Evolutionary conservation across 1,139 yeast genomes (phyloP).

Genomic region (Scheffersomyces segobiensis): DNA sequence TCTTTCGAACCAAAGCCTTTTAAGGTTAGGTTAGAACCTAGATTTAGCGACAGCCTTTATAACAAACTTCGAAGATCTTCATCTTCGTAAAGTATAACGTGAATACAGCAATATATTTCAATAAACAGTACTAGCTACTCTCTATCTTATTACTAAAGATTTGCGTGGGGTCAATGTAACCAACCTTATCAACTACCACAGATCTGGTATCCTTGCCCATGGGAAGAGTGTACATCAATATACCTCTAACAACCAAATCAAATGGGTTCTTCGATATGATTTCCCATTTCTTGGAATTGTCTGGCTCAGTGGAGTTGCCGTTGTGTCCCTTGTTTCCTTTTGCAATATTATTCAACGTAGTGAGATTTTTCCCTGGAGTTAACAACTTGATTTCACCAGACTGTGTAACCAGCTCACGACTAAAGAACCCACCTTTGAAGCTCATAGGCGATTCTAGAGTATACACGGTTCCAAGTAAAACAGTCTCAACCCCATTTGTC

Average conservation of each 20-base stretch:
- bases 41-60: slow-evolving; percentile 9
- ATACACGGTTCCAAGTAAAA: slow-evolving; percentile 70
- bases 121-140: neutral
- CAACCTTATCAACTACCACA: slow-evolving; percentile 62
- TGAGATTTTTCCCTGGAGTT: slow-evolving; percentile 71
- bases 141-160: neutral
- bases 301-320: slow-evolving; percentile 17
- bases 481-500: slow-evolving; percentile 52
- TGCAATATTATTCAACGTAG: slow-evolving; percentile 24
- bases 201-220: slow-evolving; percentile 56
- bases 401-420: slow-evolving; percentile 55
- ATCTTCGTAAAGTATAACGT: neutral
- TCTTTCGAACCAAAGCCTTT: slow-evolving; percentile 59
- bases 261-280: slow-evolving; percentile 77
- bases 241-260: slow-evolving; percentile 82
- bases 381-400: slow-evolving; percentile 70
- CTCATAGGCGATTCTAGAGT: slow-evolving; percentile 70
- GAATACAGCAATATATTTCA: neutral
- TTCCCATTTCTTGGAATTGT: slow-evolving; percentile 68
- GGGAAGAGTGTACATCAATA: slow-evolving; percentile 74
- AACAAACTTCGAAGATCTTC: slow-evolving; percentile 2
- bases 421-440: slow-evolving; percentile 79
- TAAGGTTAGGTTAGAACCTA: slow-evolving; percentile 29
- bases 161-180: slow-evolving; percentile 56
- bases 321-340: slow-evolving; percentile 11